Base-by-base conservation (phyloP, 2,329 filamentous ascomycete genomes). In the Colletotrichum tabaci region DNA sequence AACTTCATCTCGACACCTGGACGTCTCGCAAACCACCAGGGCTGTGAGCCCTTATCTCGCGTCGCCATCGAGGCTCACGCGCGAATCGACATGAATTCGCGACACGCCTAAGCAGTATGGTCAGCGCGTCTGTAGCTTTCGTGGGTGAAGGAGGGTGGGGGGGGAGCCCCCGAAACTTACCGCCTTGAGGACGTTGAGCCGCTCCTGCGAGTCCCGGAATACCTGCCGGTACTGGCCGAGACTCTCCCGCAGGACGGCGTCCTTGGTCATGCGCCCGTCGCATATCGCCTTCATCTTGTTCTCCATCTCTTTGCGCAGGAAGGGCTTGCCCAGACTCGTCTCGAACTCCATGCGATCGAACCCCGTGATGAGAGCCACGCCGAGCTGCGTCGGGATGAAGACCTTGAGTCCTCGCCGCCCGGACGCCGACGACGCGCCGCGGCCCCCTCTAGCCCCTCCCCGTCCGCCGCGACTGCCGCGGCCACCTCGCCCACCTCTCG, bases 271-370 rank as follows among this genome's bases (percentile, higher is more conserved):
- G 62, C 89, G 91, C 35, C 96, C 96, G 71, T 96, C 95, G 82
- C 96, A 98, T 68, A 99, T 98, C 69, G 94, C 94, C 80, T 95
- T 96, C 96, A 99, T 98, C 80, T 95, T 94, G 73, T 94, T 84
- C 82, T 99, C 96, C 94, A 98, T 98, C 86, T 99, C 95, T 82
- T 98, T 98, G 67, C 96, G 92, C 72, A 99, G 85, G 79, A 98
- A 98, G 0, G 96, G 96, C 82, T 98, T 98, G 80, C 95, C 94
- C 61, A 99, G 88, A 78, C 95, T 98, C 53, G 93, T 95, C 77
- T 98, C 95, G 74, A 97, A 92, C 67, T 95, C 94, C 88, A 99
- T 96, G 75, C 93, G 92, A 81, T 99, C 95, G 78, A 98, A 99
- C 1, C 96, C 96, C 80, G 97, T 90, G 73, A 98, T 95, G 64